Conservation (phyloP, 805 yeast genomes). For the Yarrowia alimentaria region DNA sequence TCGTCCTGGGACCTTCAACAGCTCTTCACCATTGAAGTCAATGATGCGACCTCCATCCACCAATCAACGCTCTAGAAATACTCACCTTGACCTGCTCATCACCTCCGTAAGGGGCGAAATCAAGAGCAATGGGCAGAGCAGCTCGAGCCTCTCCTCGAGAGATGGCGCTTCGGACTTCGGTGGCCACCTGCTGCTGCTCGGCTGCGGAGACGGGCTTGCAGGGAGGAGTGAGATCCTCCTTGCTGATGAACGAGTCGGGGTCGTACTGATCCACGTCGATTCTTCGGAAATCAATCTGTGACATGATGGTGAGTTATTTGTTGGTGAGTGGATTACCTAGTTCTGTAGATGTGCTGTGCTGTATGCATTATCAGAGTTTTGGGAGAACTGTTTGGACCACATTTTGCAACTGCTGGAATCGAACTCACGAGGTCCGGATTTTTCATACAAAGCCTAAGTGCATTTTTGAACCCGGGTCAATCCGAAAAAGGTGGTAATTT, state of each 20-base stretch:
- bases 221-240: constrained; percentile 62
- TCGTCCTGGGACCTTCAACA: too few relatives aligned
- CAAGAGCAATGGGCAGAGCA: constrained; percentile 64
- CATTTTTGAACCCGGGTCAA: too few relatives aligned
- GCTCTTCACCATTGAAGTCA: too few relatives aligned
- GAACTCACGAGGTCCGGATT: background rate
- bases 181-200: constrained; percentile 55
- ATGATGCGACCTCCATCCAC: too few relatives aligned
- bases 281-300: constrained; percentile 52
- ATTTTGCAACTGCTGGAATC: background rate
- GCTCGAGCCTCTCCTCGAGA: constrained; percentile 69
- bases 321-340: constrained; percentile 7
- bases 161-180: constrained; percentile 59
- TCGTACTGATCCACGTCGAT: constrained; percentile 90
- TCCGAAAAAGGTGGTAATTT: too few relatives aligned
- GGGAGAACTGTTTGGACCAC: too few relatives aligned
- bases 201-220: constrained; percentile 50
- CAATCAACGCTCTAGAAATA: too few relatives aligned
- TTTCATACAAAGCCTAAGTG: too few relatives aligned
- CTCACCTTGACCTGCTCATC: constrained; percentile 52
- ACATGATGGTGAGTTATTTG: constrained; percentile 22
- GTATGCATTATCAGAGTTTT: constrained; percentile 26
- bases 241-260: constrained; percentile 65
- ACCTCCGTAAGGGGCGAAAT: constrained; percentile 81
- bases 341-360: constrained; percentile 11